Percentiles rank a stretch among this genome's conserved stretches.
Evolutionary conservation across 768 basidiomycete genomes (phyloP).

Genomic region (Botryobasidium botryosum): DNA sequence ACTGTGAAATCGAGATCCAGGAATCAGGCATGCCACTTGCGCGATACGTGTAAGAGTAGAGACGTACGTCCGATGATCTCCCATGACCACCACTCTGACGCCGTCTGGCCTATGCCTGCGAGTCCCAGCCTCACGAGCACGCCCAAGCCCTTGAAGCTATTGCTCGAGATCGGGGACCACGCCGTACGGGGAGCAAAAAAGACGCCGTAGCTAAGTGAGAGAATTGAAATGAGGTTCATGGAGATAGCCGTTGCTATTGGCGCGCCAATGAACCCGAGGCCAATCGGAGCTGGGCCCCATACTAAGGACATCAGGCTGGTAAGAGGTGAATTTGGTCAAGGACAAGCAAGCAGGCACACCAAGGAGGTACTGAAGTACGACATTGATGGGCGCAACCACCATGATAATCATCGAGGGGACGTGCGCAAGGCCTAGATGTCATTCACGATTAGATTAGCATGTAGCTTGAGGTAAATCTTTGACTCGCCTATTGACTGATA

Average conservation of each 20-base stretch:
- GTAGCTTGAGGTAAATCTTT: neutral
- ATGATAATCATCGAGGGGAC: conserved; percentile 74
- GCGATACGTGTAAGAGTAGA: neutral
- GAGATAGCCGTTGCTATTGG: conserved; percentile 79
- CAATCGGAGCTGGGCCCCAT: conserved; percentile 23
- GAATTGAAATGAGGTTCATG: conserved; percentile 63
- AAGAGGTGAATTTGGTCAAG: conserved; percentile 2
- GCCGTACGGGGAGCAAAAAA: conserved; percentile 47
- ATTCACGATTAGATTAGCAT: neutral
- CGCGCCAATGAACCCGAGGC: conserved; percentile 82
- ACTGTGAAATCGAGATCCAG: conserved; percentile 19
- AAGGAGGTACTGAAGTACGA: conserved; percentile 66
- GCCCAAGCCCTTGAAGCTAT: conserved; percentile 50
- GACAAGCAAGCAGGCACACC: conserved; percentile 27
- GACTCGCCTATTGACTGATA: conserved; percentile 11
- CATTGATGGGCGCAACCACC: conserved; percentile 74
- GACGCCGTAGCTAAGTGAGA: conserved; percentile 46
- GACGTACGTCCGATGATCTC: conserved; percentile 49
- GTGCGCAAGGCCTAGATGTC: conserved; percentile 45
- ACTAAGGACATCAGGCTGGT: neutral
- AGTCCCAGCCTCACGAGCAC: conserved; percentile 59
- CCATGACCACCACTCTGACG: conserved; percentile 97
- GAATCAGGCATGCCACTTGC: neutral
- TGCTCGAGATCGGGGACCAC: conserved; percentile 58
- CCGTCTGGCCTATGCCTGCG: conserved; percentile 73